Base-by-base conservation (phyloP, 1,284 basidiomycete genomes). In the Agroathelia rolfsii region DNA sequence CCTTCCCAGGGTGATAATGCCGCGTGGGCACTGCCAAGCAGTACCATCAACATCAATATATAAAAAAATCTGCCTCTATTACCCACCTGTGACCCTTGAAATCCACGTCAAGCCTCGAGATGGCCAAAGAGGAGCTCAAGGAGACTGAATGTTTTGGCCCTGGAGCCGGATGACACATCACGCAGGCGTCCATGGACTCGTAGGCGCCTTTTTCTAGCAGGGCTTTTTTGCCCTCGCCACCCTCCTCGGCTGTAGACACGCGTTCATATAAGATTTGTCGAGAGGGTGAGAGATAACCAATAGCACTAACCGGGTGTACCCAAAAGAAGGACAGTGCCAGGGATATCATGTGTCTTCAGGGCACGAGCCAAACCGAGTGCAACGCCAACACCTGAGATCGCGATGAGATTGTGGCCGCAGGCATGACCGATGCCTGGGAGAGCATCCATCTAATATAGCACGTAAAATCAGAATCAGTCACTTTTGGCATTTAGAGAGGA, bases 321-420 rank as follows among this genome's bases (percentile, higher is more conserved):
- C 6, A 88, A 59, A 5, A 88, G 58, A 11, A 76, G 59, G n/a
- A 86, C 66, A 36, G 65, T 76, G 3, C 80, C 83, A 1, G 65
- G 40, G 5, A 84, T 65, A 32, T 69, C 50, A 45, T 75, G 67
- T 36, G 69, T 60, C 44, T 69, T 60, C 41, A 85, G 59, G 0
- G 69, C 72, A 6, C 61, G 61, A 42, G 74, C 72, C 24, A 74
- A 61, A 2, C 69, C 73, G 32, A 79, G 59, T 1, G 80, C 69
- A 13, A 81, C 71, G 2, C 72, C 82, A 4, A 85, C 70, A 9
- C 82, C 83, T 34, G 61, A 52, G 30, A 85, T 76, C 3, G 78
- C 80, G 38, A 88, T 86, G 30, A 87, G 58, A 45, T 84, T 85
- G 50, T 86, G 81, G 2, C 81, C 82, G 43, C 83, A 85, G 0